phyloP scores from a whole-genome alignment of 1,284 basidiomycete species.

The Ustilago hordei region DNA sequence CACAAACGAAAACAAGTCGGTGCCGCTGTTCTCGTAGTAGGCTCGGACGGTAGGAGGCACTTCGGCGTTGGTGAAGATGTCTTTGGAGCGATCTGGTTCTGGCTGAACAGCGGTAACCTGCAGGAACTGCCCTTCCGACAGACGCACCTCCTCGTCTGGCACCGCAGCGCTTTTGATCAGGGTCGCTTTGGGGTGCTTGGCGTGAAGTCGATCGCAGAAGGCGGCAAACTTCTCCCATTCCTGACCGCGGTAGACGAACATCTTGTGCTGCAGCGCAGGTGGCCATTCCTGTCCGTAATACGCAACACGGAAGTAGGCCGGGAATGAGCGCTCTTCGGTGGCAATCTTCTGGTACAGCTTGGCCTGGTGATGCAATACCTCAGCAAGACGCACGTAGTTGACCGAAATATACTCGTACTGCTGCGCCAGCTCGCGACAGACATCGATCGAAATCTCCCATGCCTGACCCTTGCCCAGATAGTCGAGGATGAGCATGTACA shows the following conservation, averaged over 20 bases:
- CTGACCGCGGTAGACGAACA: constrained; percentile 86
- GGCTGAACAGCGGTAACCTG: constrained; percentile 88
- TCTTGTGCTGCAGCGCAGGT: constrained; percentile 82
- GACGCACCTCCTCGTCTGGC: constrained; percentile 75
- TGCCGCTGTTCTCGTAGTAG: constrained; percentile 82
- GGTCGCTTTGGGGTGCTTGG: constrained; percentile 88
- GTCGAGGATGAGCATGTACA: constrained; percentile 70
- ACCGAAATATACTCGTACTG: constrained; percentile 64
- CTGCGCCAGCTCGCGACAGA: constrained; percentile 80
- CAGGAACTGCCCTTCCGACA: constrained; percentile 52
- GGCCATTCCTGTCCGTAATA: constrained; percentile 90
- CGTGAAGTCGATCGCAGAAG: constrained; percentile 91
- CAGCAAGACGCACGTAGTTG: constrained; percentile 72
- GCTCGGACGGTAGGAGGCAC: constrained; percentile 82
- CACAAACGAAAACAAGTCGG: constrained; percentile 74
- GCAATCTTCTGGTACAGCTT: constrained; percentile 64
- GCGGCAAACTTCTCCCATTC: constrained; percentile 84
- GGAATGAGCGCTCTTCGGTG: constrained; percentile 57
- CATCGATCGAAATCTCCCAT: constrained; percentile 91
- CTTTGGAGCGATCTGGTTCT: constrained; percentile 81
- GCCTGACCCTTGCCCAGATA: constrained; percentile 84
- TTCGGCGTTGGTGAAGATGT: constrained; percentile 87
- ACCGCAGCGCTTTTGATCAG: constrained; percentile 81
- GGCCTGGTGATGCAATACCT: constrained; percentile 65
- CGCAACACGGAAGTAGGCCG: constrained; percentile 85